phyloP scores from a whole-genome alignment of 2,329 filamentous ascomycete genomes.

The Aureobasidium zeae region DNA sequence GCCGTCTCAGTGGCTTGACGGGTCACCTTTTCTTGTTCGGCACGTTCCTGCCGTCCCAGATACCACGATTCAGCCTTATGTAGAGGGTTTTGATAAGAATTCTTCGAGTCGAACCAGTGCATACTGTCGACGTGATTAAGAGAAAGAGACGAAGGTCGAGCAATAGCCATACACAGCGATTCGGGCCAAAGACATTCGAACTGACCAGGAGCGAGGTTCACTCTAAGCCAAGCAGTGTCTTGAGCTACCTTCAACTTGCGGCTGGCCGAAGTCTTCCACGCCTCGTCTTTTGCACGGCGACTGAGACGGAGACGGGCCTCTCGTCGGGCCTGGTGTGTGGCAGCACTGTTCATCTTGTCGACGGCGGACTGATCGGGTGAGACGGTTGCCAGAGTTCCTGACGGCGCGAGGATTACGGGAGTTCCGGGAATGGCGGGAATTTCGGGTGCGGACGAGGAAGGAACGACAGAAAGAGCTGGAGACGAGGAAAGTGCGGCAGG shows the following conservation, averaged over 20 bases:
- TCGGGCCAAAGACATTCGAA: constrained; percentile 9
- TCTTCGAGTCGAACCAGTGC: constrained; percentile 6
- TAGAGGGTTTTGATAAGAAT: constrained; percentile 15
- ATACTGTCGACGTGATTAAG: neutral
- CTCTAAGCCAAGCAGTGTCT: neutral
- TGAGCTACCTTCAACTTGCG: neutral
- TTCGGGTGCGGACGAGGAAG: no score
- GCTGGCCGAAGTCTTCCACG: constrained; percentile 1
- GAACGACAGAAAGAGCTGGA: no score
- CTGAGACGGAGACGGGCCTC: constrained; percentile 12
- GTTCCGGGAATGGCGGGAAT: neutral
- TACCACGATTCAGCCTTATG: constrained; percentile 15
- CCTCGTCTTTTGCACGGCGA: constrained; percentile 4
- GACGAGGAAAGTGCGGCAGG: no score
- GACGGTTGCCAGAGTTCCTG: constrained; percentile 6
- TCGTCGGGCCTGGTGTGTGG: neutral
- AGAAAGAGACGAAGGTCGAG: neutral
- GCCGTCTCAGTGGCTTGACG: constrained; percentile 37
- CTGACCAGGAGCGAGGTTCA: neutral
- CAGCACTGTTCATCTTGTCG: neutral
- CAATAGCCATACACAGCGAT: neutral
- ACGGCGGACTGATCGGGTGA: neutral
- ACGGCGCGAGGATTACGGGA: constrained; percentile 11
- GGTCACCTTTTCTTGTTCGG: constrained; percentile 33
- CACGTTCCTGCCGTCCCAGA: constrained; percentile 13